These are phyloP conservation scores for Solanum phureja DNA, from an alignment of 257 asterid species.

Conservation along the genomic window DNA sequence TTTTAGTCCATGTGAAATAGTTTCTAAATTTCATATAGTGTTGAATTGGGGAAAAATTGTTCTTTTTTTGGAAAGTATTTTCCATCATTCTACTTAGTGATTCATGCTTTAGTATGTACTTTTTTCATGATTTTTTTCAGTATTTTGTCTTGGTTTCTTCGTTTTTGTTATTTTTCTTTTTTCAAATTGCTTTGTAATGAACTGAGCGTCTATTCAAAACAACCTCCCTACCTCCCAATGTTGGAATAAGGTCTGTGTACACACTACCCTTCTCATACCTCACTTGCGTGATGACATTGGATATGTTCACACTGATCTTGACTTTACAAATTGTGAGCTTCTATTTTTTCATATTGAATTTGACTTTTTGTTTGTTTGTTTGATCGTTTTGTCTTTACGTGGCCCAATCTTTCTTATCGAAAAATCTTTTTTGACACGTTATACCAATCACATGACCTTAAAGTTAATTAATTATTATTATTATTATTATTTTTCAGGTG, in stretches of 20 bases:
- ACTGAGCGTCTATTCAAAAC: not conserved
- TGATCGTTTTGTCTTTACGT: not conserved
- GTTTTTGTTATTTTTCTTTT: too few species aligned
- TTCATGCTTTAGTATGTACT: not conserved
- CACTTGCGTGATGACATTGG: not conserved
- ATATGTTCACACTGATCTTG: not conserved
- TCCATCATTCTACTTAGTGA: not conserved
- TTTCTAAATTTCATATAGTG: not conserved
- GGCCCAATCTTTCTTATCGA: not conserved
- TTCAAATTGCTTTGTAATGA: not conserved
- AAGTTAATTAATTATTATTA: too few species aligned
- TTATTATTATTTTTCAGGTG: slow-evolving; percentile 27
- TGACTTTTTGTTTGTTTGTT: not conserved
- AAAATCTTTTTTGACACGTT: not conserved
- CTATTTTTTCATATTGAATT: not conserved
- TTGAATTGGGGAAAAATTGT: not conserved
- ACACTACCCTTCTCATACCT: not conserved
- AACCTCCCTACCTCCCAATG: not conserved
- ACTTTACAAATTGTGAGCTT: not conserved
- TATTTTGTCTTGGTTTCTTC: not conserved
- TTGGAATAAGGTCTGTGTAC: accelerated
- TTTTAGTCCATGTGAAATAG: not conserved
- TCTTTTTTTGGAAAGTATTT: not conserved
- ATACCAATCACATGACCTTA: not conserved
- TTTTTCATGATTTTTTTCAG: not conserved